Conservation (phyloP, 31 red algal species). For the Asparagopsis taxiformis region DNA sequence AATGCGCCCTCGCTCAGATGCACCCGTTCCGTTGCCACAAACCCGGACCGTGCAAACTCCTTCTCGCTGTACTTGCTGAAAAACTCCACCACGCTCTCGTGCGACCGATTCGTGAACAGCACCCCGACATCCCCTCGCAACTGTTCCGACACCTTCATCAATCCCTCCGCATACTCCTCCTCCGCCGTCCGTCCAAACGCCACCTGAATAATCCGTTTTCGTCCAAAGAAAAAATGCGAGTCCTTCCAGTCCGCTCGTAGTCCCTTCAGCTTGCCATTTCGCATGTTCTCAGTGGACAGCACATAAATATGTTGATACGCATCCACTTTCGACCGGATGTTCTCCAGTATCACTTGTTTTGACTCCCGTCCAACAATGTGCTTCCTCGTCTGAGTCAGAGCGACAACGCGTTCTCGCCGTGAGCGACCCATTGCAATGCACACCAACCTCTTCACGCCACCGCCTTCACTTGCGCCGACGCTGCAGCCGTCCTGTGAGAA, state of each 20-base stretch:
- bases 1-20: conserved; percentile 33
- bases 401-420: conserved; percentile 54
- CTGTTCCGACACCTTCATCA: conserved; percentile 38
- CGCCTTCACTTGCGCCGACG: no score
- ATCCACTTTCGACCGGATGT: no score
- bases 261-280: conserved; percentile 65
- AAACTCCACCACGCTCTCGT: conserved; percentile 43
- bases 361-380: conserved; percentile 28
- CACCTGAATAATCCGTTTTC: conserved; percentile 60
- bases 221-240: conserved; percentile 73
- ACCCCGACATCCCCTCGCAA: conserved; percentile 66
- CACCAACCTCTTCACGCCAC: no score
- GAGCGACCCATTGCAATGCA: conserved; percentile 63
- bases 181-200: conserved; percentile 52
- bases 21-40: conserved; percentile 42
- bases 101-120: conserved; percentile 63
- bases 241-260: conserved; percentile 60
- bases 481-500: no score
- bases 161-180: conserved; percentile 63
- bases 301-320: conserved; percentile 69
- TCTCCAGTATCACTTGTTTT: conserved; percentile 39
- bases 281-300: conserved; percentile 60
- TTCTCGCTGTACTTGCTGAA: conserved; percentile 32
- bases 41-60: conserved; percentile 66
- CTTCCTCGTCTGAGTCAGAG: conserved; percentile 54